Base-by-base conservation (phyloP, 139 green algal species). In the Chlamydomonas urium region DNA sequence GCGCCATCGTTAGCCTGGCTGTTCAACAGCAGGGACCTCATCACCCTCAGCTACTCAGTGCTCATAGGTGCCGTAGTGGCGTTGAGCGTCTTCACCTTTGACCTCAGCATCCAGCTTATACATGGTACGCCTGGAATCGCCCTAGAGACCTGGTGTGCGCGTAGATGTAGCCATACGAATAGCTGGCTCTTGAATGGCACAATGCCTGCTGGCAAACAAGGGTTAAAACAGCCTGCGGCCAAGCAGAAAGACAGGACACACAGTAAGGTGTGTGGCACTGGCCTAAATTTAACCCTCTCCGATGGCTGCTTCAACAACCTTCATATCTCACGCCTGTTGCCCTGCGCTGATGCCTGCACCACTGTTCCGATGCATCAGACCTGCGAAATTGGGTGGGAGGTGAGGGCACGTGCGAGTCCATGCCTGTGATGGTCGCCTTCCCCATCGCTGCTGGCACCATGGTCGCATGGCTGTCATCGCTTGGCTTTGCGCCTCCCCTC, bases 101-200 rank as follows among this genome's bases (percentile, higher is more conserved):
- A 88, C 57, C 74, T 85, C 2, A 78, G 74, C 47, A 88, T 88
- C 48, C 79, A 85, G 79, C 82, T 78, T 65, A 79, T 88, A 31
- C 82, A 88, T 58, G 82, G n/a, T n/a, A n/a, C n/a, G n/a, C n/a
- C n/a, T n/a, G n/a, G n/a, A n/a, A n/a, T n/a, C n/a, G n/a, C n/a
- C n/a, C n/a, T n/a, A n/a, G n/a, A n/a, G n/a, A n/a, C n/a, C n/a
- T n/a, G n/a, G n/a, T n/a, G n/a, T n/a, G n/a, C n/a, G n/a, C n/a
- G n/a, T n/a, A n/a, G n/a, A n/a, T n/a, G n/a, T n/a, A n/a, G n/a
- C n/a, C n/a, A n/a, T n/a, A n/a, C n/a, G n/a, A n/a, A n/a, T n/a
- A n/a, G n/a, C n/a, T n/a, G n/a, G n/a, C n/a, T n/a, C n/a, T n/a
- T n/a, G n/a, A n/a, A n/a, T n/a, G n/a, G n/a, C n/a, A n/a, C n/a